Conservation (phyloP, 2,329 filamentous ascomycete genomes). For the Penicillium sp. region DNA sequence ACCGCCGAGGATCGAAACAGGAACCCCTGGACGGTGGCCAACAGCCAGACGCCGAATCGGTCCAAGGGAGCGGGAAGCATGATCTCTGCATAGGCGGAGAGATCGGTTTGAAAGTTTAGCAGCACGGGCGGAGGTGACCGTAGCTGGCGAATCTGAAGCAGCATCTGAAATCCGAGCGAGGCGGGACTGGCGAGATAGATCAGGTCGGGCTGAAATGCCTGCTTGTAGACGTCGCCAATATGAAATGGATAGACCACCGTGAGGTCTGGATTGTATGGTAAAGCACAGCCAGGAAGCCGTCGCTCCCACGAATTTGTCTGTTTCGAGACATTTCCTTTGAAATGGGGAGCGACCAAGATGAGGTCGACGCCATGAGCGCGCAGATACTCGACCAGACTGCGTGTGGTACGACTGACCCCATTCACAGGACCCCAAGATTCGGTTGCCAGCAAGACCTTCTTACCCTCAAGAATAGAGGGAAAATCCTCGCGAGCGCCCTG, state of each 20-base stretch:
- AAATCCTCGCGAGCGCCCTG: slow-evolving; percentile 27
- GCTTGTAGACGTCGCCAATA: slow-evolving; percentile 55
- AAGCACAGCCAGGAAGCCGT: slow-evolving; percentile 57
- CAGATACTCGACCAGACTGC: slow-evolving; percentile 63
- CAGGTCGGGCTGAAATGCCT: slow-evolving; percentile 61
- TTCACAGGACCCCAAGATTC: slow-evolving; percentile 69
- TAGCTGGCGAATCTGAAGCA: slow-evolving; percentile 62
- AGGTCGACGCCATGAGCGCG: slow-evolving; percentile 59
- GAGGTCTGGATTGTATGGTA: slow-evolving; percentile 66
- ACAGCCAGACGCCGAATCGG: slow-evolving; percentile 55
- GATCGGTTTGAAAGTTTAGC: slow-evolving; percentile 66
- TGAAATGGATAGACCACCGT: slow-evolving; percentile 65
- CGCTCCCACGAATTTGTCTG: slow-evolving; percentile 45
- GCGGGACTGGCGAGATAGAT: slow-evolving; percentile 66
- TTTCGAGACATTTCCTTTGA: slow-evolving; percentile 44
- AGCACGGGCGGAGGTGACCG: slow-evolving; percentile 53
- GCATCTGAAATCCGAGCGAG: slow-evolving; percentile 63
- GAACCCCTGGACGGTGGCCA: slow-evolving; percentile 60
- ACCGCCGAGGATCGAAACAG: slow-evolving; percentile 58
- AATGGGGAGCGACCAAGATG: slow-evolving; percentile 59
- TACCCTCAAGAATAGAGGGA: slow-evolving; percentile 49
- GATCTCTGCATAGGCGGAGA: slow-evolving; percentile 63
- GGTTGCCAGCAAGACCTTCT: slow-evolving; percentile 60
- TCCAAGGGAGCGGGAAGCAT: slow-evolving; percentile 61
- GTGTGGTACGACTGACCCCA: slow-evolving; percentile 64